phyloP scores from a whole-genome alignment of 371 early-diverging fungal species.

The Homolaphlyctis polyrhiza region DNA sequence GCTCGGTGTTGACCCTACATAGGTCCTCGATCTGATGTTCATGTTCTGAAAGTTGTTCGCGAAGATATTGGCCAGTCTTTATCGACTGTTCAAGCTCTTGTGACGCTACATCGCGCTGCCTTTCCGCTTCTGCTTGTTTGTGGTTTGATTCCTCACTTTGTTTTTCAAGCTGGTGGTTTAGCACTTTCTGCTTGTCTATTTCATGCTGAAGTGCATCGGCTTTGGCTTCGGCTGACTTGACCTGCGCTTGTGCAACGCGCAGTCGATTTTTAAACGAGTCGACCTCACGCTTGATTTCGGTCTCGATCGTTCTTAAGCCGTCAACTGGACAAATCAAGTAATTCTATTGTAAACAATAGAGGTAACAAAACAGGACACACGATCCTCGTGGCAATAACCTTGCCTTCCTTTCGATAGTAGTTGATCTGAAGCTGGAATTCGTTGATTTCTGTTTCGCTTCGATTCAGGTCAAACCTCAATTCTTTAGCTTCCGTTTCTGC shows the following conservation, averaged over 20 bases:
- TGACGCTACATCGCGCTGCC: not conserved
- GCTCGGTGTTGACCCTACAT: not conserved
- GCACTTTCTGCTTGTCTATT: not conserved
- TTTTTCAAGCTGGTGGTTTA: not conserved
- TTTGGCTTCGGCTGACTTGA: not conserved
- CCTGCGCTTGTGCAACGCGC: not conserved
- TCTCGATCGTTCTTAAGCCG: not conserved
- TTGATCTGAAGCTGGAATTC: slow-evolving; percentile 4
- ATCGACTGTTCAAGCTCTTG: not conserved
- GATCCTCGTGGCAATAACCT: too few relatives aligned
- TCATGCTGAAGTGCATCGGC: not conserved
- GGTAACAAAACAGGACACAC: too few relatives aligned
- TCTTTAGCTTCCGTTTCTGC: not conserved
- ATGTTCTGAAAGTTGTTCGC: not conserved
- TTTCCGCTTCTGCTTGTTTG: not conserved
- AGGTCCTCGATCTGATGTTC: not conserved
- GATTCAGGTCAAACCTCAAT: not conserved
- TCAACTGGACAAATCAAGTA: too few relatives aligned
- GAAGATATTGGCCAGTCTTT: not conserved
- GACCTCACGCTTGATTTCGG: not conserved
- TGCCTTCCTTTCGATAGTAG: slow-evolving; percentile 5
- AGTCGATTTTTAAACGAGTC: not conserved
- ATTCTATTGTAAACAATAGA: too few relatives aligned
- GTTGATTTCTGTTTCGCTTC: slow-evolving; percentile 1
- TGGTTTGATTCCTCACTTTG: not conserved